phyloP scores from a whole-genome alignment of 2,329 filamentous ascomycete species.

The Purpureocillium lavendulum region DNA sequence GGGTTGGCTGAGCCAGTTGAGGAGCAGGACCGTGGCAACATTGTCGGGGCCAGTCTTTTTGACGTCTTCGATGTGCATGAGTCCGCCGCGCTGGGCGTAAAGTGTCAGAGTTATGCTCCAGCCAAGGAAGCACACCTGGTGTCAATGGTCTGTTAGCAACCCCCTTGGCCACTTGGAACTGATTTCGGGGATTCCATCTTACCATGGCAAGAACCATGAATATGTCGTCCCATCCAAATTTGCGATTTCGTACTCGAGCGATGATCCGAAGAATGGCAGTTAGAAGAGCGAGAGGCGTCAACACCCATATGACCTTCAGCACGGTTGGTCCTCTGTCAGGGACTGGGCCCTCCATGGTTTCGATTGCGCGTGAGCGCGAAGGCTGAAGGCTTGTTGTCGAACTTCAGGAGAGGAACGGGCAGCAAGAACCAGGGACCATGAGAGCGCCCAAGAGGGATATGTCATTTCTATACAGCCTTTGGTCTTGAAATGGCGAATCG shows the following conservation, averaged over 20 bases:
- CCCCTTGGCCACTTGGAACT: neutral
- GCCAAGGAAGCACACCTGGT: slow-evolving; percentile 10
- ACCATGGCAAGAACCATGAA: slow-evolving; percentile 13
- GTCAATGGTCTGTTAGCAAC: neutral
- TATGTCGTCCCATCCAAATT: slow-evolving; percentile 12
- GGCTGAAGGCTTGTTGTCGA: too few species aligned
- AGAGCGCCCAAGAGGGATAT: too few species aligned
- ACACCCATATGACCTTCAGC: slow-evolving; percentile 8
- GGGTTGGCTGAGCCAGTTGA: slow-evolving; percentile 12
- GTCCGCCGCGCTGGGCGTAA: slow-evolving; percentile 10
- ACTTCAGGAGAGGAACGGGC: too few species aligned
- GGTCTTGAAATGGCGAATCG: too few species aligned
- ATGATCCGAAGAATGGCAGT: slow-evolving; percentile 8
- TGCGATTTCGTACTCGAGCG: slow-evolving; percentile 6
- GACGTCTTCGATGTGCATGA: slow-evolving; percentile 9
- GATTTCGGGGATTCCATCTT: too few species aligned
- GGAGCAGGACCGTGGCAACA: slow-evolving; percentile 9
- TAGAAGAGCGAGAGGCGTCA: slow-evolving; percentile 9
- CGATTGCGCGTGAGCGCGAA: too few species aligned
- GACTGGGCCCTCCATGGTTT: slow-evolving; percentile 1
- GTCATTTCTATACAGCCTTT: too few species aligned
- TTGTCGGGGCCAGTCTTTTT: slow-evolving; percentile 10
- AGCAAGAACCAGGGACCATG: too few species aligned
- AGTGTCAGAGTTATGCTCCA: slow-evolving; percentile 11
- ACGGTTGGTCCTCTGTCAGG: slow-evolving; percentile 8